These are phyloP conservation scores for Salix brachista DNA, from an alignment of 345 rosid genomes.

Conservation along the genomic window DNA sequence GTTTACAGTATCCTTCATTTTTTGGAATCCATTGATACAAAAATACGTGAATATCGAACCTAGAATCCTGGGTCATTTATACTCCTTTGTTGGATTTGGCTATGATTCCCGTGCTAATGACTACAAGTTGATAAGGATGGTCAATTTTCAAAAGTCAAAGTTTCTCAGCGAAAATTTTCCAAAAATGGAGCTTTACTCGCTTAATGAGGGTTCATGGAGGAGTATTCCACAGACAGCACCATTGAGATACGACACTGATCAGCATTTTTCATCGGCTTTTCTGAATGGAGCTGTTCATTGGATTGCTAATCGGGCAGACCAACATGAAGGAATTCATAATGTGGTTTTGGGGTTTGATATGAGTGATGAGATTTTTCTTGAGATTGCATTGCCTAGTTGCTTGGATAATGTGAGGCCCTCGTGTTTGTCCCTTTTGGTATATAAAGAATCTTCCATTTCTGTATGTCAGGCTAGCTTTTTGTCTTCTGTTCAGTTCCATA, in stretches of 20 bases:
- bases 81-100: not conserved
- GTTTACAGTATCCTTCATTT: not conserved
- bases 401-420: not conserved
- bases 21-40: slow-evolving; percentile 1
- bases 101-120: slow-evolving; percentile 1
- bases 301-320: not conserved
- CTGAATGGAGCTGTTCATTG: not conserved
- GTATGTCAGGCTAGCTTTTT: not conserved
- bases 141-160: not conserved
- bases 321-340: not conserved
- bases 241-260: not conserved
- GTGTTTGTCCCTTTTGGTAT: not conserved
- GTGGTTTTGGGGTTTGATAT: not conserved
- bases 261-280: not conserved
- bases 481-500: not conserved
- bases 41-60: not conserved
- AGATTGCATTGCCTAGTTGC: not conserved
- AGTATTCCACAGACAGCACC: not conserved
- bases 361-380: not conserved
- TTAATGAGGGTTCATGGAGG: not conserved
- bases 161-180: no score
- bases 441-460: not conserved
- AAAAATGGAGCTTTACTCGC: slow-evolving; percentile 1
- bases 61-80: not conserved
- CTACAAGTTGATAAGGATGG: not conserved